A percentile compares a stretch with the other conserved stretches of the same genome.
phyloP scores from a whole-genome alignment of 768 basidiomycete species.

The Lactifluus pinguis region DNA sequence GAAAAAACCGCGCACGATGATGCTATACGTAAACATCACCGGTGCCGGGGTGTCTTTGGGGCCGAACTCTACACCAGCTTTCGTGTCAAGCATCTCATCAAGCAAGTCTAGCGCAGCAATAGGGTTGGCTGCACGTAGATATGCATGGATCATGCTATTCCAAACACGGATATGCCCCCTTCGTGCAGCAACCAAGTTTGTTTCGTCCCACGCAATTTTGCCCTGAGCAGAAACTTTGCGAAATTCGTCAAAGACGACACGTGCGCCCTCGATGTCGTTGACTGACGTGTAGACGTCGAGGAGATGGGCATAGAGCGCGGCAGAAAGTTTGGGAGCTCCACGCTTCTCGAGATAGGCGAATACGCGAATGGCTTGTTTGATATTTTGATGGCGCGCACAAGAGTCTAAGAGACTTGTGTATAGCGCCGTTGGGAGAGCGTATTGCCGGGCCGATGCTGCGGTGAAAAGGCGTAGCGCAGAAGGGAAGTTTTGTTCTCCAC shows the following conservation, averaged over 20 bases:
- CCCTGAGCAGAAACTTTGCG: constrained; percentile 32
- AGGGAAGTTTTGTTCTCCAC: constrained; percentile 58
- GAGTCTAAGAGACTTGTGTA: constrained; percentile 54
- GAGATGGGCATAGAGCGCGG: constrained; percentile 42
- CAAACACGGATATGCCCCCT: constrained; percentile 43
- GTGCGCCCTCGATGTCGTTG: constrained; percentile 39
- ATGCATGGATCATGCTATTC: constrained; percentile 70
- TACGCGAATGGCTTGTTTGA: constrained; percentile 54
- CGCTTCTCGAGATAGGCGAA: constrained; percentile 53
- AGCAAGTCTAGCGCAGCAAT: constrained; percentile 57
- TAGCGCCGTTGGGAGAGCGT: constrained; percentile 29
- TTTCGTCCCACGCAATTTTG: constrained; percentile 27
- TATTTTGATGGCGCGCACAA: constrained; percentile 46
- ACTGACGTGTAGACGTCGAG: constrained; percentile 49
- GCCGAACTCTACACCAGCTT: constrained; percentile 26
- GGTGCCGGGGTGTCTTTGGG: constrained; percentile 44
- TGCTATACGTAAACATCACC: constrained; percentile 51
- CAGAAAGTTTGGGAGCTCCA: constrained; percentile 26
- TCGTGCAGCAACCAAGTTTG: constrained; percentile 18
- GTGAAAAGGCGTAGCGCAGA: constrained; percentile 70
- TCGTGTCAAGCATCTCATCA: constrained; percentile 57
- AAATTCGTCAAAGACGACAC: constrained; percentile 59
- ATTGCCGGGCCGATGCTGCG: constrained; percentile 36
- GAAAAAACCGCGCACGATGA: constrained; percentile 59
- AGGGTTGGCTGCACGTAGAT: constrained; percentile 55